Evolutionary conservation across 192 early-diverging fungal genomes (phyloP).

Genomic region (Rhizophagus prolifer): DNA sequence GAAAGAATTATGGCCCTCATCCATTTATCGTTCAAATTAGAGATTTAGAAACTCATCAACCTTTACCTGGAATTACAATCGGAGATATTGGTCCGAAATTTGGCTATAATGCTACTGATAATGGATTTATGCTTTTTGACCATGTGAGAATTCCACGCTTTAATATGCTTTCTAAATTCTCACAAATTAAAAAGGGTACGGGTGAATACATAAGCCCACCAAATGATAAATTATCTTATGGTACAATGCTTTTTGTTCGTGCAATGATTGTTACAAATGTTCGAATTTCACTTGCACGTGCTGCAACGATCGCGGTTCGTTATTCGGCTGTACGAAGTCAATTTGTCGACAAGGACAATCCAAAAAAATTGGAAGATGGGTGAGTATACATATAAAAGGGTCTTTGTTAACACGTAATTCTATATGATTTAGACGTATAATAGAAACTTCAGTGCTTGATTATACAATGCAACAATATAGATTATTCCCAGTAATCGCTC

Average conservation of each 20-base stretch:
- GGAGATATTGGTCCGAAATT: constrained; percentile 90
- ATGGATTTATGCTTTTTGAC: constrained; percentile 83
- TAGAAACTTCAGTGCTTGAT: constrained; percentile 72
- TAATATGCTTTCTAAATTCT: constrained; percentile 75
- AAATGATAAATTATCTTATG: constrained; percentile 79
- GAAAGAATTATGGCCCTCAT: constrained; percentile 76
- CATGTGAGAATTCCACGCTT: constrained; percentile 76
- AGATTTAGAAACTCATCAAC: constrained; percentile 67
- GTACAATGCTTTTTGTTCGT: constrained; percentile 84
- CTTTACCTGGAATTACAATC: constrained; percentile 76
- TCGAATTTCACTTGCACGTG: constrained; percentile 60
- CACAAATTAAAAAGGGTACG: constrained; percentile 61
- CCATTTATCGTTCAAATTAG: constrained; percentile 83
- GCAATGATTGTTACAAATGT: constrained; percentile 69
- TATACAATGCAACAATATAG: constrained; percentile 80
- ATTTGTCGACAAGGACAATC: constrained; percentile 60
- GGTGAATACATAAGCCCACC: constrained; percentile 75
- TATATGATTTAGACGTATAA: constrained; percentile 25
- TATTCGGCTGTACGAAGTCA: constrained; percentile 74
- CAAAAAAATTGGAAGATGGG: constrained; percentile 41
- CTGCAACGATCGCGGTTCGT: constrained; percentile 68
- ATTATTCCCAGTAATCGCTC: constrained; percentile 67
- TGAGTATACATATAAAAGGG: not conserved
- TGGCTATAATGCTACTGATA: constrained; percentile 83
- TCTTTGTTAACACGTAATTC: not conserved